A percentile compares a stretch with the other conserved stretches of the same genome.
Conservation (phyloP, 768 basidiomycete genomes). For the Tulasnella sp. region DNA sequence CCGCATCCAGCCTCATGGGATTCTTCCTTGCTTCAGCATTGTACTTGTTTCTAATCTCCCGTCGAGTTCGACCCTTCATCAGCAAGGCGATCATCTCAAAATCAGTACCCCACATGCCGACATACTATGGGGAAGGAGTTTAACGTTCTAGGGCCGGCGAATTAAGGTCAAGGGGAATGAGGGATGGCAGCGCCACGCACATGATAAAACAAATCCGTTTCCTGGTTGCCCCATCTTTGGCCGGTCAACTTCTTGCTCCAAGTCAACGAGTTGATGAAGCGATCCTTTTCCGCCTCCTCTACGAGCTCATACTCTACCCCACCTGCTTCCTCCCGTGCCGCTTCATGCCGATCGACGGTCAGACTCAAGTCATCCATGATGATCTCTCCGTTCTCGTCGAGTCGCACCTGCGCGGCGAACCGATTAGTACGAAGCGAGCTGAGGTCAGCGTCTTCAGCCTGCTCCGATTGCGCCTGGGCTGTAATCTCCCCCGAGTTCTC, state of each 20-base stretch:
- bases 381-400: constrained; percentile 78
- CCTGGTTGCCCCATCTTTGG: constrained; percentile 79
- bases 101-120: constrained; percentile 83
- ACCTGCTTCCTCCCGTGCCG: neutral
- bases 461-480: constrained; percentile 21
- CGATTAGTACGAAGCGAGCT: constrained; percentile 55
- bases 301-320: constrained; percentile 38
- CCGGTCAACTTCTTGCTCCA: constrained; percentile 74
- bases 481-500: constrained; percentile 18
- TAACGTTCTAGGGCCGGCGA: no score
- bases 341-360: constrained; percentile 51
- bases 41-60: constrained; percentile 89
- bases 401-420: constrained; percentile 76
- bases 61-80: constrained; percentile 74
- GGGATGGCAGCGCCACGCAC: constrained; percentile 37
- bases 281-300: constrained; percentile 59
- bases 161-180: neutral
- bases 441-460: constrained; percentile 43
- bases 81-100: constrained; percentile 85
- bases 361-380: constrained; percentile 80
- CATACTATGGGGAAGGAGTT: constrained; percentile 47
- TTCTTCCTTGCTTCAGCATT: constrained; percentile 81
- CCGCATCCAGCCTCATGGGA: constrained; percentile 60
- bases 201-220: constrained; percentile 80
- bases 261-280: constrained; percentile 74